A percentile compares a stretch with the other conserved stretches of the same genome.
Evolutionary conservation across 192 early-diverging fungal genomes (phyloP).

Genomic region (Oehlia diaphana): DNA sequence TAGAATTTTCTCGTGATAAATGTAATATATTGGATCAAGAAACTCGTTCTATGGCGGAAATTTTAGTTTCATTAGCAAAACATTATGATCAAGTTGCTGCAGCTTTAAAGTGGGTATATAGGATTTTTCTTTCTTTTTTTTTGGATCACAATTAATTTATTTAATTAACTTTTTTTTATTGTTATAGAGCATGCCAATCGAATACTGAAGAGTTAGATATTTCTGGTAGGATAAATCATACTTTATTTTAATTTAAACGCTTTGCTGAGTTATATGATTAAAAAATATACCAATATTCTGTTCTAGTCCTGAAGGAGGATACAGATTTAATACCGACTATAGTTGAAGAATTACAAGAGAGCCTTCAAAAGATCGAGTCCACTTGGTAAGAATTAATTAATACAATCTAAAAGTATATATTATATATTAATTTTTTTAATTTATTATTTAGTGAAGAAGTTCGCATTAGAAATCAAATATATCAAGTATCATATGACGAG

Average conservation of each 20-base stretch:
- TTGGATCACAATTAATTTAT: neutral
- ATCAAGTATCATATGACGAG: conserved; percentile 26
- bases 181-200: conserved; percentile 23
- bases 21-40: conserved; percentile 37
- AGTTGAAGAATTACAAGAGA: conserved; percentile 28
- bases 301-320: conserved; percentile 27
- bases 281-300: neutral
- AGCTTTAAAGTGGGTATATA: conserved; percentile 37
- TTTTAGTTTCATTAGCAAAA: conserved; percentile 40
- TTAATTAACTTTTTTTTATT: neutral
- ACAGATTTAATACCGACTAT: conserved; percentile 22
- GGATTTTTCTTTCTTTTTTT: neutral
- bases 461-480: conserved; percentile 23
- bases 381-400: neutral
- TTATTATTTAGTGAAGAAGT: conserved; percentile 26
- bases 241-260: too few species aligned
- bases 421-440: neutral
- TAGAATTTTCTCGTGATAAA: conserved; percentile 37
- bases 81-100: conserved; percentile 49
- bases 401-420: neutral
- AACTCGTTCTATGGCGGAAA: conserved; percentile 45
- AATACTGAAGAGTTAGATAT: conserved; percentile 24
- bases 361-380: conserved; percentile 29
- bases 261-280: neutral
- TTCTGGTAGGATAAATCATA: conserved; percentile 5